Evolutionary conservation across 139 green algal species (phyloP).

Genomic region (Chlorella sp.): DNA sequence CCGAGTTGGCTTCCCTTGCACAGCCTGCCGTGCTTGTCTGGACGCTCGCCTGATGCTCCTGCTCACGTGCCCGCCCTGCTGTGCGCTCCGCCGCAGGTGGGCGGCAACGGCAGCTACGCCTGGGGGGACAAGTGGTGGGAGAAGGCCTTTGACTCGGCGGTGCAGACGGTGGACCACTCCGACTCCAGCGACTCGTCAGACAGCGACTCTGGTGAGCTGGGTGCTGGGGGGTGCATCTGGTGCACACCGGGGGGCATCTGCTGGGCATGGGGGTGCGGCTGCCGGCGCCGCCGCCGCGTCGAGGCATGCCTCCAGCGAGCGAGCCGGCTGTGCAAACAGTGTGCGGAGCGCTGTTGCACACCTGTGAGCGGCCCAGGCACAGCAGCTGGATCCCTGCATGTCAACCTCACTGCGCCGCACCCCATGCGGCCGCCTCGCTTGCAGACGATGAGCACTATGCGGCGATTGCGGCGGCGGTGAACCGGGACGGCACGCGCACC

Average conservation of each 20-base stretch:
- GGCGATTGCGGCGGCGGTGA: slow-evolving; percentile 14
- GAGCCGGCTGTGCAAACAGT: no score
- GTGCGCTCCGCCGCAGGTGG: slow-evolving; percentile 59
- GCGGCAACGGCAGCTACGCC: slow-evolving; percentile 58
- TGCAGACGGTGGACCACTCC: slow-evolving; percentile 44
- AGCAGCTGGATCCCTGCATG: no score
- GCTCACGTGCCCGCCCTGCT: no score
- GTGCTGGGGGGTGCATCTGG: not conserved
- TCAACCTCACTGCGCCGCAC: not conserved
- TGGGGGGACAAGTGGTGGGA: slow-evolving; percentile 88
- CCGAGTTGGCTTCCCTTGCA: no score
- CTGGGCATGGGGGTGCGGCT: no score
- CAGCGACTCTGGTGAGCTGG: slow-evolving; percentile 20
- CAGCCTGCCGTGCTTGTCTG: not conserved
- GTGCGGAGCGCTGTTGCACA: no score
- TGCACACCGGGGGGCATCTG: no score
- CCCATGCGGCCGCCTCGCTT: not conserved
- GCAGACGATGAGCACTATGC: slow-evolving; percentile 26
- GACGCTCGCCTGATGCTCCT: no score
- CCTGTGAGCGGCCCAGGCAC: no score
- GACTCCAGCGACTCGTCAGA: slow-evolving; percentile 30
- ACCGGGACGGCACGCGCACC: slow-evolving; percentile 75
- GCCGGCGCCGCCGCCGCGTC: no score
- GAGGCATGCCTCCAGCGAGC: no score
- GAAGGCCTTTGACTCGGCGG: slow-evolving; percentile 72